Percentiles rank a stretch among this genome's conserved stretches.
Evolutionary conservation across 129 eudicot genomes (phyloP).

Genomic region (Escallonia herrerae): DNA sequence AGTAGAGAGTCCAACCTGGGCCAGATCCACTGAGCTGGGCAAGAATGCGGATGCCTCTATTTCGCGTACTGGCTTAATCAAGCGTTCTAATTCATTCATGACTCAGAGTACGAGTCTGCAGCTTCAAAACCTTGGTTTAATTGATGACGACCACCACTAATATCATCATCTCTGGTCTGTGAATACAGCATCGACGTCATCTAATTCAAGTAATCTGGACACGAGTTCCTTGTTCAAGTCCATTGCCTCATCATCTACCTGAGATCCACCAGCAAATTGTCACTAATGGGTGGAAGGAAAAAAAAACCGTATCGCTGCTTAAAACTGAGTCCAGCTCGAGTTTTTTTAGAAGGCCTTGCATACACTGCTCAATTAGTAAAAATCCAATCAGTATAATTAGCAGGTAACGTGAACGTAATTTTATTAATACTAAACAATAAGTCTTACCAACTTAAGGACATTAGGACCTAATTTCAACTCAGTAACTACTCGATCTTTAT

Average conservation of each 20-base stretch:
- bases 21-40: background rate
- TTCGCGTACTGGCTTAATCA: background rate
- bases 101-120: conserved; percentile 1
- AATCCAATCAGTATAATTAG: no score
- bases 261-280: conserved; percentile 16
- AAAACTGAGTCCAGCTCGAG: no score
- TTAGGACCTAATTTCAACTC: no score
- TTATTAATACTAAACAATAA: no score
- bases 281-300: conserved; percentile 1
- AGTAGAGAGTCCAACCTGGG: no score
- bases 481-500: no score
- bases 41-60: conserved; percentile 1
- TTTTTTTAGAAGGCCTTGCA: no score
- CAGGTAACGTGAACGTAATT: no score
- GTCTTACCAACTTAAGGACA: no score
- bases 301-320: background rate
- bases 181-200: conserved; percentile 98
- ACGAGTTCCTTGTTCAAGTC: conserved; percentile 87
- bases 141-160: background rate
- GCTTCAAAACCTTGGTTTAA: background rate
- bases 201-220: conserved; percentile 80
- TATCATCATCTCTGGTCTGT: conserved; percentile 68
- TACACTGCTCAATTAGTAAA: no score
- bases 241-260: conserved; percentile 95
- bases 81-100: background rate